Percentiles rank a stretch among this genome's conserved stretches.
phyloP scores from a whole-genome alignment of 2,329 filamentous ascomycete species.

The Monosporascus ibericus region DNA sequence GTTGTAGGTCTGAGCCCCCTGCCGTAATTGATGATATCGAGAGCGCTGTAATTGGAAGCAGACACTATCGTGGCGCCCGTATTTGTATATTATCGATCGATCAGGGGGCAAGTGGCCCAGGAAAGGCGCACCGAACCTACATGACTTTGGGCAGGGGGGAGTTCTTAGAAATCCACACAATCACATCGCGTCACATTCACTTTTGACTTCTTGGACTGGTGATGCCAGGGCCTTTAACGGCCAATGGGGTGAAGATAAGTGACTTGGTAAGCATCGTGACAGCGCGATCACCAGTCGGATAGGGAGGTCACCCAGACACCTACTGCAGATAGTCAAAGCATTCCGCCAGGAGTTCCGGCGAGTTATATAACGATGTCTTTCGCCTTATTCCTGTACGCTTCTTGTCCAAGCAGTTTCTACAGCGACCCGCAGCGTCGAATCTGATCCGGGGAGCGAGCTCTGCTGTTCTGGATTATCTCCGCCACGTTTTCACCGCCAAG shows the following conservation, averaged over 20 bases:
- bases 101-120: not conserved
- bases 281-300: not conserved
- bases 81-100: constrained; percentile 15
- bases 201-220: not conserved
- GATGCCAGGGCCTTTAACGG: not conserved
- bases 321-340: too few relatives aligned
- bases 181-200: not conserved
- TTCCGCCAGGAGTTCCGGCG: too few relatives aligned
- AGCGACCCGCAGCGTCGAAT: not conserved
- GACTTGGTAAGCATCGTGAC: not conserved
- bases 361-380: too few relatives aligned
- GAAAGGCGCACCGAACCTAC: constrained; percentile 6
- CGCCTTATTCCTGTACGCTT: too few relatives aligned
- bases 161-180: constrained; percentile 19
- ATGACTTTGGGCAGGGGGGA: constrained; percentile 22
- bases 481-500: not conserved
- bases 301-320: too few relatives aligned
- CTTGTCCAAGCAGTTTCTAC: too few relatives aligned
- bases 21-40: constrained; percentile 29
- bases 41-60: constrained; percentile 26
- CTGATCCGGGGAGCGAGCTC: not conserved
- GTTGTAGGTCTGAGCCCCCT: constrained; percentile 17
- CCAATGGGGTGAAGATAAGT: not conserved
- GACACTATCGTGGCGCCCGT: constrained; percentile 27
- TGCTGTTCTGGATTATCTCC: not conserved